Evolutionary conservation across 495 filamentous ascomycete species (phyloP).

Genomic region (Aspergillus homomorphus): DNA sequence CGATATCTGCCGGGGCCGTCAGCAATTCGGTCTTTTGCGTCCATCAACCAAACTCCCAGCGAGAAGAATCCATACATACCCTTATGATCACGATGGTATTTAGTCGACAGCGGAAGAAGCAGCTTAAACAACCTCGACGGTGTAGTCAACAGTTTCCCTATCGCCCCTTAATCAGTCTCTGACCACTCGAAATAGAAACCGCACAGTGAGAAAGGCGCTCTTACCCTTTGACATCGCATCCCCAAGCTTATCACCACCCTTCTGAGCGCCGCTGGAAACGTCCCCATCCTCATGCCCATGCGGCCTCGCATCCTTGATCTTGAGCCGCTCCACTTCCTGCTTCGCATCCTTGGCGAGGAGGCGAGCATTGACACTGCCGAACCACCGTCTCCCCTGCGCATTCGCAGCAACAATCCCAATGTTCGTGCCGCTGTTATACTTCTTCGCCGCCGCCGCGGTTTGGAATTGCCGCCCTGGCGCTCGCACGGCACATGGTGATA

Average conservation of each 20-base stretch:
- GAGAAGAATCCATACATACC: conserved; percentile 28
- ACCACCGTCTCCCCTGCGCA: not conserved
- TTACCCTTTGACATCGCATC: conserved; percentile 65
- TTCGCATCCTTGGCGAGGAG: not conserved
- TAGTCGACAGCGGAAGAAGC: conserved; percentile 71
- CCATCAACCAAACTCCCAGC: no score
- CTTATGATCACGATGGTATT: conserved; percentile 52
- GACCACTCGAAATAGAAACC: not conserved
- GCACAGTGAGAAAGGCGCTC: conserved; percentile 2
- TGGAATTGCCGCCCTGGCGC: not conserved
- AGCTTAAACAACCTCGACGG: conserved; percentile 87
- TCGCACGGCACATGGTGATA: no score
- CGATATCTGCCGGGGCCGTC: conserved; percentile 58
- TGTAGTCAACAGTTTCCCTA: conserved; percentile 87
- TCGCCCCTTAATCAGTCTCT: not conserved
- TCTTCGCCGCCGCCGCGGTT: no score
- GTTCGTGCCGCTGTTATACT: not conserved
- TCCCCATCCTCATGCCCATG: conserved; percentile 6
- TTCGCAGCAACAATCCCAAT: not conserved
- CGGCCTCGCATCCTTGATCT: conserved; percentile 14
- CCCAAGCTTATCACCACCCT: conserved; percentile 19
- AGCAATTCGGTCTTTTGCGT: no score
- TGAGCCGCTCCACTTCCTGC: not conserved
- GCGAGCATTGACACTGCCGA: not conserved
- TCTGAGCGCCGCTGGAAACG: not conserved